A percentile compares a stretch with the other conserved stretches of the same genome.
phyloP scores from a whole-genome alignment of 1,284 basidiomycete genomes.

The Sutorius eximius region DNA sequence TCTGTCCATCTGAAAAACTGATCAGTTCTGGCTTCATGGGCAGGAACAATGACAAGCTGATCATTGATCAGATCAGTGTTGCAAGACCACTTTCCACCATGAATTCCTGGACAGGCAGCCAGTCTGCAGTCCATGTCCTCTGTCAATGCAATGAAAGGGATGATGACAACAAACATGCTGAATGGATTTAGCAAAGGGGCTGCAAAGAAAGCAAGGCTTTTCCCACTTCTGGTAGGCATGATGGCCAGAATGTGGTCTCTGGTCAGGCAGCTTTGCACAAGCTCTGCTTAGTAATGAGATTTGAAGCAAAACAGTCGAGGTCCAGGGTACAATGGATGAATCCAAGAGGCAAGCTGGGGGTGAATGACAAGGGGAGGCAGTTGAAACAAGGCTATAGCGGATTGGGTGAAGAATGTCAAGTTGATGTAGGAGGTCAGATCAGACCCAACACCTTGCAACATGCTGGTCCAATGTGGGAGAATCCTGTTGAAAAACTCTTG shows the following conservation, averaged over 20 bases:
- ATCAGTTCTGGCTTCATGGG: not conserved
- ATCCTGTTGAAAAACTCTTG: not conserved
- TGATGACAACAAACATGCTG: slow-evolving; percentile 15
- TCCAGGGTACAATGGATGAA: not conserved
- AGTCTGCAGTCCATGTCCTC: not conserved
- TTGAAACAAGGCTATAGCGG: not conserved
- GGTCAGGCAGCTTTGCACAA: slow-evolving; percentile 2
- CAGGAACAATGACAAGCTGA: not conserved
- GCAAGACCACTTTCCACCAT: not conserved
- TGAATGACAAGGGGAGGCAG: not conserved
- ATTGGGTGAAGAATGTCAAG: not conserved
- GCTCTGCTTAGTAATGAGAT: not conserved
- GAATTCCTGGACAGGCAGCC: not conserved
- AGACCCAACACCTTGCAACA: not conserved
- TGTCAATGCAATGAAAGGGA: slow-evolving; percentile 7
- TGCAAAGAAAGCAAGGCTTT: slow-evolving; percentile 20
- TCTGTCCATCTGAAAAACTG: not conserved
- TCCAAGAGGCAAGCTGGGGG: not conserved
- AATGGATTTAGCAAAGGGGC: slow-evolving; percentile 9
- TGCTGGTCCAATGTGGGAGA: slow-evolving; percentile 1
- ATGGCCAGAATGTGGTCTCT: slow-evolving; percentile 14
- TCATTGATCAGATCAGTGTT: not conserved
- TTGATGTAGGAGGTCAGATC: not conserved
- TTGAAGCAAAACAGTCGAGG: not conserved
- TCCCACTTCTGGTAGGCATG: slow-evolving; percentile 21